phyloP scores from a whole-genome alignment of 768 basidiomycete species.

The Amanita rubescens region DNA sequence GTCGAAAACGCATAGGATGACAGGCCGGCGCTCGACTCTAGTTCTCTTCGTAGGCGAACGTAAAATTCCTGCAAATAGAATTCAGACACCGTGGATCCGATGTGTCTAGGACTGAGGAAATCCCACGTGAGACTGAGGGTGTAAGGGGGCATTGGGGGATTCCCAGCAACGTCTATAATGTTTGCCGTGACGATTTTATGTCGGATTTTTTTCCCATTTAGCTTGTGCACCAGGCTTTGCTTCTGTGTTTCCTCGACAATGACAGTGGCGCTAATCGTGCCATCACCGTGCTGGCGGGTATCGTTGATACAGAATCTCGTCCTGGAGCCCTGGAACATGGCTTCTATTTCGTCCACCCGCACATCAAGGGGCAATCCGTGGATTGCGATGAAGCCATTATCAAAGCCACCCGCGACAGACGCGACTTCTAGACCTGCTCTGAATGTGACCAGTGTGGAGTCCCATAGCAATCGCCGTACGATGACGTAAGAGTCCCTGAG shows the following conservation, averaged over 20 bases:
- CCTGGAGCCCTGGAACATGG: constrained; percentile 6
- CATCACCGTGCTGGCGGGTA: constrained; percentile 9
- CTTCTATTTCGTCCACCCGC: constrained; percentile 8
- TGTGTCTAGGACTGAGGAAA: background rate
- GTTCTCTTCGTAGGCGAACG: constrained; percentile 1
- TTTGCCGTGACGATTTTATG: background rate
- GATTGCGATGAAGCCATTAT: constrained; percentile 10
- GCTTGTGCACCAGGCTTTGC: background rate
- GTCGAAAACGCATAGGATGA: background rate
- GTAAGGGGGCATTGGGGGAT: background rate
- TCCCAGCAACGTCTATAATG: background rate
- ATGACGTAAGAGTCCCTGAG: background rate
- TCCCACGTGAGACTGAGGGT: background rate
- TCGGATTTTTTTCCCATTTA: background rate
- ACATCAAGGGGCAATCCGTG: constrained; percentile 11
- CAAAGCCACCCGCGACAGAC: constrained; percentile 12
- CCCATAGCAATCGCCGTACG: background rate
- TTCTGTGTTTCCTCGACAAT: background rate
- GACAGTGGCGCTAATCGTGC: background rate
- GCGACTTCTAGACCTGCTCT: constrained; percentile 14
- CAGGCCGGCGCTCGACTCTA: background rate
- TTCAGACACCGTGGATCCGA: background rate
- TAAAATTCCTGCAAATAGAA: constrained; percentile 1
- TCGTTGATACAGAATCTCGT: constrained; percentile 14
- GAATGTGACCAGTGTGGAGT: constrained; percentile 14